phyloP scores from a whole-genome alignment of 345 rosid genomes.

The Linum trigynum region DNA sequence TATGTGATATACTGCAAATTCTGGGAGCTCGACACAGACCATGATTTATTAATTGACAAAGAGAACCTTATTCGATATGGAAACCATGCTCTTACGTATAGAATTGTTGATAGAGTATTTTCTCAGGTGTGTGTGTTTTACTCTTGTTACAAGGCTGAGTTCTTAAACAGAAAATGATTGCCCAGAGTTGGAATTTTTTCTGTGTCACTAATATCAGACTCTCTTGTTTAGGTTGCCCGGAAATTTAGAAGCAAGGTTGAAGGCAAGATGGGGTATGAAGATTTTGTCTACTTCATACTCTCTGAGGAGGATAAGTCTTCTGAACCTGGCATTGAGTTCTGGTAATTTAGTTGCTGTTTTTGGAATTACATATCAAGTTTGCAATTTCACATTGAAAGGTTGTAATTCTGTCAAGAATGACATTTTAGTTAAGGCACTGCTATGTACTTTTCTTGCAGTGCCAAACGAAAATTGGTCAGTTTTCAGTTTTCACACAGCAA shows the following conservation, averaged over 20 bases:
- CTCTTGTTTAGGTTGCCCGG: background rate
- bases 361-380: background rate
- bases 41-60: constrained; percentile 8
- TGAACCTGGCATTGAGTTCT: background rate
- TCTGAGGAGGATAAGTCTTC: constrained; percentile 6
- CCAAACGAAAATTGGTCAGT: no score
- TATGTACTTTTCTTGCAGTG: background rate
- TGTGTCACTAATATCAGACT: background rate
- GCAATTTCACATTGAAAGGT: background rate
- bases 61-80: constrained; percentile 4
- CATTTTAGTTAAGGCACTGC: background rate
- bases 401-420: background rate
- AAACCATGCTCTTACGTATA: constrained; percentile 3
- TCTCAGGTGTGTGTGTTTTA: background rate
- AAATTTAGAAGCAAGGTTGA: constrained; percentile 1
- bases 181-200: background rate
- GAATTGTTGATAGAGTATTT: constrained; percentile 5
- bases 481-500: no score
- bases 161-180: background rate
- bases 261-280: constrained; percentile 5
- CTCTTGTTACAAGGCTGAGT: background rate
- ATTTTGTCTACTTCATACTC: constrained; percentile 5
- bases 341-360: background rate
- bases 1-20: constrained; percentile 6
- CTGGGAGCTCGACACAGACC: constrained; percentile 9